These are phyloP conservation scores for Gracilaria gracilis DNA, from an alignment of 23 red algal species.

Conservation along the genomic window DNA sequence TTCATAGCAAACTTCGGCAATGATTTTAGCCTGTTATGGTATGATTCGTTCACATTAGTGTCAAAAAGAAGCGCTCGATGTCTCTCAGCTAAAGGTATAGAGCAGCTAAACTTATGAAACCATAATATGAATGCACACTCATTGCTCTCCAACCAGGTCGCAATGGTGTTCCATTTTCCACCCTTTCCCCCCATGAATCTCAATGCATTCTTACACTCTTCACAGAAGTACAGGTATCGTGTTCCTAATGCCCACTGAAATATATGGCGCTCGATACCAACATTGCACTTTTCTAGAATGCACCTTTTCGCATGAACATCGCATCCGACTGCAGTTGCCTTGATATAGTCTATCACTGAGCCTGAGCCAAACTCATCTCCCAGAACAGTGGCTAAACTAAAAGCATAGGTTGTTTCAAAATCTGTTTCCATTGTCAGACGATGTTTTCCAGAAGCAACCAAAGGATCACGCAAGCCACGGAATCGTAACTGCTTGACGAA, in stretches of 20 bases:
- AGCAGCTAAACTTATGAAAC: no score
- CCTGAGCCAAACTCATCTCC: not conserved
- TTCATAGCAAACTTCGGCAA: no score
- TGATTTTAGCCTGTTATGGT: no score
- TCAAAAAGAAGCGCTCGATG: no score
- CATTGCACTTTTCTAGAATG: not conserved
- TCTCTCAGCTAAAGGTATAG: no score
- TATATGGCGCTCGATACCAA: not conserved
- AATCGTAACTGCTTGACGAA: no score
- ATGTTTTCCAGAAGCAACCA: not conserved
- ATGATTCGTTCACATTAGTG: no score
- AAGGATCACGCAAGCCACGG: not conserved
- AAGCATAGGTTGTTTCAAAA: conserved; percentile 4
- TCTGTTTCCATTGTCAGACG: not conserved
- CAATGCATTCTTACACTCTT: not conserved
- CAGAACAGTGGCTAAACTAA: not conserved
- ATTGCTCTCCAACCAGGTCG: no score
- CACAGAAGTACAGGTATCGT: not conserved
- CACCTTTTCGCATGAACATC: conserved; percentile 20
- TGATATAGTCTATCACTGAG: not conserved
- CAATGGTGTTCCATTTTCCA: no score
- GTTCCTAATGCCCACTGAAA: not conserved
- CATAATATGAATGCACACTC: no score
- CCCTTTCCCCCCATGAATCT: no score
- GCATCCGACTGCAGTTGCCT: not conserved